These are phyloP conservation scores for Diaporthe sp. DNA, from an alignment of 2,329 filamentous ascomycete species.

Conservation along the genomic window DNA sequence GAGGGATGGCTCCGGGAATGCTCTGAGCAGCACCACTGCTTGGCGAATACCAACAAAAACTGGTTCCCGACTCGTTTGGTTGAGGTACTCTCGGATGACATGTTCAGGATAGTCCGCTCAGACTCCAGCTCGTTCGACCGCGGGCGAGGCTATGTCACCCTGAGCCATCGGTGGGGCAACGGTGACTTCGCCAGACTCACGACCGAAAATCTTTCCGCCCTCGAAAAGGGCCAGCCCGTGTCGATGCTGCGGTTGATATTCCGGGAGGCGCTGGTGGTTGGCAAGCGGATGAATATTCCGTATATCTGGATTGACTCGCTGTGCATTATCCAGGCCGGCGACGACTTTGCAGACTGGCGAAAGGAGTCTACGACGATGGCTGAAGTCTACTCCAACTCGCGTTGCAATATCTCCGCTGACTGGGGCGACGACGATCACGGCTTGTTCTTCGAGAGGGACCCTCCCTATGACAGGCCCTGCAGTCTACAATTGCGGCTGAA, in stretches of 20 bases:
- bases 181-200: background rate
- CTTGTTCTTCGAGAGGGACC: background rate
- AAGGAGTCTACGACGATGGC: background rate
- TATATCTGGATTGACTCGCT: slow-evolving; percentile 18
- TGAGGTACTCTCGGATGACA: background rate
- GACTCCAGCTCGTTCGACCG: background rate
- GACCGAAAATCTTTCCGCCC: background rate
- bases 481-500: background rate
- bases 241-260: background rate
- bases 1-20: background rate
- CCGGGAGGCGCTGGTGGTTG: background rate
- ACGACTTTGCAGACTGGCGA: background rate
- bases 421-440: background rate
- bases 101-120: background rate
- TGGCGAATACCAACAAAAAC: background rate
- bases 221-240: background rate
- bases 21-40: background rate
- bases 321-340: slow-evolving; percentile 14
- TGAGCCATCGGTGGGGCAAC: background rate
- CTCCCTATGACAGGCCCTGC: background rate
- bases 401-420: slow-evolving; percentile 14
- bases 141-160: background rate
- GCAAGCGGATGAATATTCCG: background rate
- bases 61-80: slow-evolving; percentile 5
- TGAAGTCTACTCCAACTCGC: background rate